These are phyloP conservation scores for Calonectria montana DNA, from an alignment of 2,329 filamentous ascomycete species.

Conservation along the genomic window DNA sequence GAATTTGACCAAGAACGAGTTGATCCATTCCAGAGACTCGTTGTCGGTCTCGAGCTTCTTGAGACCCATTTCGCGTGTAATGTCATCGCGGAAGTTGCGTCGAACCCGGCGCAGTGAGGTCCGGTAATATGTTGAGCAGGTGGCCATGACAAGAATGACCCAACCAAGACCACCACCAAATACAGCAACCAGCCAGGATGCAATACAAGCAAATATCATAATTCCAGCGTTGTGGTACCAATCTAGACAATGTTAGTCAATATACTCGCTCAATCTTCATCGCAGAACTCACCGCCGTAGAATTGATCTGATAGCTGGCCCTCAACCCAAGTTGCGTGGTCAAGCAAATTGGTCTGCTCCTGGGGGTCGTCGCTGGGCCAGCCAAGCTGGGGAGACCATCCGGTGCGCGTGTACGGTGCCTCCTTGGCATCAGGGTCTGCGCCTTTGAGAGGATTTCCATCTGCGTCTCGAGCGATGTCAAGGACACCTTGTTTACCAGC, in stretches of 20 bases:
- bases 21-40: slow-evolving; percentile 98
- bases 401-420: slow-evolving; percentile 65
- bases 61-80: slow-evolving; percentile 89
- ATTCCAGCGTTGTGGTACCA: slow-evolving; percentile 99
- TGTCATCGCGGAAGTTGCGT: slow-evolving; percentile 95
- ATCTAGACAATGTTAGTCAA: slow-evolving; percentile 62
- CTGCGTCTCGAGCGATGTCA: slow-evolving; percentile 60
- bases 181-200: slow-evolving; percentile 89
- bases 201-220: slow-evolving; percentile 91
- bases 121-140: slow-evolving; percentile 94
- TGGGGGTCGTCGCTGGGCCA: slow-evolving; percentile 68
- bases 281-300: slow-evolving; percentile 77
- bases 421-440: slow-evolving; percentile 66
- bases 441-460: slow-evolving; percentile 61
- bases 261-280: background rate
- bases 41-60: slow-evolving; percentile 88
- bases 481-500: slow-evolving; percentile 78
- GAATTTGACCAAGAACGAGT: slow-evolving; percentile 98
- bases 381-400: slow-evolving; percentile 91
- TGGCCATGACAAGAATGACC: slow-evolving; percentile 92
- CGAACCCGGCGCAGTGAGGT: slow-evolving; percentile 94
- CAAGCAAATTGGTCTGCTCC: slow-evolving; percentile 77
- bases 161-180: slow-evolving; percentile 92
- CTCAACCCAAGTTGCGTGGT: slow-evolving; percentile 91
- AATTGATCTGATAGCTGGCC: slow-evolving; percentile 86